Base-by-base conservation (phyloP, 2,329 filamentous ascomycete genomes). In the Chaetomiaceae sp. region DNA sequence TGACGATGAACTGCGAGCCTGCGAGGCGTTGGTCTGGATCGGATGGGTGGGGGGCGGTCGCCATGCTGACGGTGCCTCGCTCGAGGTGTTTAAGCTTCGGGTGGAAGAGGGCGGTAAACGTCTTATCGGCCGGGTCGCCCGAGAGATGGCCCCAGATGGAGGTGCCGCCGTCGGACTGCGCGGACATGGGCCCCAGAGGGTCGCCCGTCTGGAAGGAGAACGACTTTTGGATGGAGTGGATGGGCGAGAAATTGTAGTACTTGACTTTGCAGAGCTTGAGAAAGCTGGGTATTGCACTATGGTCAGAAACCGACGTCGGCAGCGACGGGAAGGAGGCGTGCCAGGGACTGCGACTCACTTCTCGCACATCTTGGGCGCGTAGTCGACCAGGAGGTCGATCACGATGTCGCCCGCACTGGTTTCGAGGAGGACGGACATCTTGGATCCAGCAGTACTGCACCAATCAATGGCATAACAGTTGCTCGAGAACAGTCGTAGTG, bases 241-340 rank as follows among this genome's bases (percentile, higher is more conserved):
- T 74, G 21, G 92, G 93, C 5, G 90, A 85, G 69, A 95, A 97
- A 74, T 97, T 97, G 82, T 96, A 99, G 74, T 97, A 99, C 74
- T 96, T 99, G 71, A 90, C 77, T 73, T 97, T 97, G 82, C 93
- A 96, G 62, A 99, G 87, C 78, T 99, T 97, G 51, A 99, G 76
- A 69, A 99, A 97, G 78, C 89, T 95, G 69, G 74, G 76, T 6
- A 23, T 74, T 73, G 62, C 66, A 55, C n/a, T n/a, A 64, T 55
- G 67, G 74, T 85, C 74, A 83, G 81, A 73, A 58, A 37, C n/a
- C n/a, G n/a, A n/a, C n/a, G n/a, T n/a, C n/a, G n/a, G n/a, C n/a
- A n/a, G n/a, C n/a, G n/a, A n/a, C n/a, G n/a, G n/a, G n/a, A n/a
- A n/a, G n/a, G n/a, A n/a, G n/a, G n/a, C n/a, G n/a, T n/a, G n/a